Evolutionary conservation across 768 basidiomycete genomes (phyloP).

Genomic region (Multifurca ochricompacta): DNA sequence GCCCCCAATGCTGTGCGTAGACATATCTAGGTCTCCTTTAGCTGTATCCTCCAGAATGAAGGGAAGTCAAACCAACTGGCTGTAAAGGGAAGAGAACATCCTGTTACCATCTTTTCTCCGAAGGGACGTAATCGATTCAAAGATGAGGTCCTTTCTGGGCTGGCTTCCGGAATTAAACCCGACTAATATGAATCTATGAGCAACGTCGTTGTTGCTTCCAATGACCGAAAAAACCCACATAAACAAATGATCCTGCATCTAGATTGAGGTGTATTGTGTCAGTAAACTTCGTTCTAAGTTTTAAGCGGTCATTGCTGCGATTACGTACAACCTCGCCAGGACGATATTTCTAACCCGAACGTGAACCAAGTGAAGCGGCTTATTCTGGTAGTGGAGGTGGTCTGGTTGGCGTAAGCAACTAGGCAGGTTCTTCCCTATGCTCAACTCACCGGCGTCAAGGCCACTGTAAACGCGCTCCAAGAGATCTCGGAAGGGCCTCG

Average conservation of each 20-base stretch:
- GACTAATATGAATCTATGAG: background rate
- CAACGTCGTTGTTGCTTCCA: background rate
- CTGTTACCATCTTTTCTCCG: constrained; percentile 1
- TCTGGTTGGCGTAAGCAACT: background rate
- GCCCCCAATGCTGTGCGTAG: background rate
- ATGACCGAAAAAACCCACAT: background rate
- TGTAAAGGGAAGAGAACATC: background rate
- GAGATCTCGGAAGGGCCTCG: constrained; percentile 4
- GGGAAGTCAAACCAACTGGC: background rate
- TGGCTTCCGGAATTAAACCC: background rate
- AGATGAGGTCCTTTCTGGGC: background rate
- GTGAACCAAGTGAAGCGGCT: background rate
- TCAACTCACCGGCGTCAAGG: background rate
- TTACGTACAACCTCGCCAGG: constrained; percentile 14
- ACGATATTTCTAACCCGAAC: background rate
- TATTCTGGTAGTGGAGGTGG: constrained; percentile 4
- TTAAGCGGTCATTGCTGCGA: background rate
- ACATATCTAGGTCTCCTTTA: constrained; percentile 7
- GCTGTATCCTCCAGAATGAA: background rate
- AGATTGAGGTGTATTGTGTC: background rate
- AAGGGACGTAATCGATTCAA: constrained; percentile 4
- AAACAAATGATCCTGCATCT: constrained; percentile 12
- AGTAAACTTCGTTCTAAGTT: background rate
- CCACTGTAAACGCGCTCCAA: constrained; percentile 18
- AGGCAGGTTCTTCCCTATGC: too few relatives aligned